Conservation (phyloP, 2,329 filamentous ascomycete species). For the Dactylellina sp. region DNA sequence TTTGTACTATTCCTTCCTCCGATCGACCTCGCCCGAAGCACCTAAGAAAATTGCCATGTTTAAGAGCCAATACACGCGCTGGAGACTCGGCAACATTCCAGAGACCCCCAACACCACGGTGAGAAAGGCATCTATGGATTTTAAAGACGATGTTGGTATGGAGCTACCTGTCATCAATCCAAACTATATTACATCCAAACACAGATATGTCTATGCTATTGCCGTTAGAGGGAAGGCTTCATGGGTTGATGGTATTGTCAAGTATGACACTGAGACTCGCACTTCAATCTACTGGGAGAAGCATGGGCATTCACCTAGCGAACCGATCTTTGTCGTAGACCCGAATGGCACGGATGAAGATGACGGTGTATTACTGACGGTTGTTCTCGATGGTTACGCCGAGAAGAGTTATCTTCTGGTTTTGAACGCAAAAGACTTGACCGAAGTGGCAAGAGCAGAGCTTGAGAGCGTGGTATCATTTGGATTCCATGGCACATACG, state of each 20-base stretch:
- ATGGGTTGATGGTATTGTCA: conserved; percentile 73
- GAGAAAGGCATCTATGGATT: conserved; percentile 48
- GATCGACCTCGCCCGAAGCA: conserved; percentile 69
- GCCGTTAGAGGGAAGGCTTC: conserved; percentile 71
- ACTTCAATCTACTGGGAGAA: conserved; percentile 71
- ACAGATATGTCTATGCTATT: conserved; percentile 73
- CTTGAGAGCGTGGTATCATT: conserved; percentile 72
- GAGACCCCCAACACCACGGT: conserved; percentile 19
- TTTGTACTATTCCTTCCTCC: conserved; percentile 77
- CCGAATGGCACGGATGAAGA: conserved; percentile 66
- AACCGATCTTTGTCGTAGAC: conserved; percentile 73
- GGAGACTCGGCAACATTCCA: conserved; percentile 59
- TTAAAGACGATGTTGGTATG: conserved; percentile 50
- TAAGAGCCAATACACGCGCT: conserved; percentile 60
- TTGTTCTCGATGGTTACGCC: conserved; percentile 72
- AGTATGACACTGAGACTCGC: conserved; percentile 72
- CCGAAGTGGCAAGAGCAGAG: conserved; percentile 74
- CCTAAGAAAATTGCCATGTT: conserved; percentile 66
- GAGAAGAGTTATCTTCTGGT: conserved; percentile 74
- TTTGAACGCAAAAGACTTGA: conserved; percentile 73
- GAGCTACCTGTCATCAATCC: conserved; percentile 78
- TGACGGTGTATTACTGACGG: conserved; percentile 72
- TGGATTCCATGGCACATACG: conserved; percentile 74
- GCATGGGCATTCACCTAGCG: conserved; percentile 74
- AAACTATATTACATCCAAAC: conserved; percentile 66